Conservation (phyloP, 2,329 filamentous ascomycete genomes). For the Alternaria brassicicola region DNA sequence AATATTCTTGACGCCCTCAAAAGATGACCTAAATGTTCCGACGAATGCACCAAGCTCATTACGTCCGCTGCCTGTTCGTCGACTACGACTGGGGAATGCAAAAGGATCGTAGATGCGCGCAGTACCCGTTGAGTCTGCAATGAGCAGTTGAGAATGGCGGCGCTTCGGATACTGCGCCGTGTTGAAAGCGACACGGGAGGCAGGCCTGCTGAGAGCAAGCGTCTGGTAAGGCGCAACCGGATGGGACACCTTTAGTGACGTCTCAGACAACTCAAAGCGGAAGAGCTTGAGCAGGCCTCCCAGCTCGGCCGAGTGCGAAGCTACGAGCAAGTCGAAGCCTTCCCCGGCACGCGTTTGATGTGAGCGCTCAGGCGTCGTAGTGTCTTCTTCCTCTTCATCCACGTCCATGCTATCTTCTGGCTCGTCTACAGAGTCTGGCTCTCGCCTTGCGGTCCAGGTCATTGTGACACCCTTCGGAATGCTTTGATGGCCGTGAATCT, state of each 20-base stretch:
- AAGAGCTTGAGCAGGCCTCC: conserved; percentile 51
- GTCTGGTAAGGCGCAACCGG: conserved; percentile 54
- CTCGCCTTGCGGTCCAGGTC: conserved; percentile 55
- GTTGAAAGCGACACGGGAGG: conserved; percentile 61
- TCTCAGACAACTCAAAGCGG: conserved; percentile 48
- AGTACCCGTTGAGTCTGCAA: conserved; percentile 61
- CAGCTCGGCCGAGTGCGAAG: conserved; percentile 50
- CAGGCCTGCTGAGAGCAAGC: conserved; percentile 56
- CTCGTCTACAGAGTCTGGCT: conserved; percentile 24
- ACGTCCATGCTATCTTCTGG: conserved; percentile 47
- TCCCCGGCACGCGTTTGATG: conserved; percentile 25
- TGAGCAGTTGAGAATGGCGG: conserved; percentile 61
- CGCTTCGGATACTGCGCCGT: conserved; percentile 58
- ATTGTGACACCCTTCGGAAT: conserved; percentile 59
- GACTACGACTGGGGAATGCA: conserved; percentile 38
- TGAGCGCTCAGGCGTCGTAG: conserved; percentile 22
- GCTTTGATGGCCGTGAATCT: conserved; percentile 58
- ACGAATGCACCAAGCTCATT: conserved; percentile 39
- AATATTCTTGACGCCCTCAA: conserved; percentile 38
- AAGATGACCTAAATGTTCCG: conserved; percentile 42
- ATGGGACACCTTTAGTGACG: conserved; percentile 44
- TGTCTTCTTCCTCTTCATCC: conserved; percentile 32
- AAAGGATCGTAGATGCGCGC: conserved; percentile 65
- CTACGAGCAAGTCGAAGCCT: conserved; percentile 51
- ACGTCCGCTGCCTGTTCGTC: conserved; percentile 19